Base-by-base conservation (phyloP, 495 filamentous ascomycete species). In the Penicillium nucicola region DNA sequence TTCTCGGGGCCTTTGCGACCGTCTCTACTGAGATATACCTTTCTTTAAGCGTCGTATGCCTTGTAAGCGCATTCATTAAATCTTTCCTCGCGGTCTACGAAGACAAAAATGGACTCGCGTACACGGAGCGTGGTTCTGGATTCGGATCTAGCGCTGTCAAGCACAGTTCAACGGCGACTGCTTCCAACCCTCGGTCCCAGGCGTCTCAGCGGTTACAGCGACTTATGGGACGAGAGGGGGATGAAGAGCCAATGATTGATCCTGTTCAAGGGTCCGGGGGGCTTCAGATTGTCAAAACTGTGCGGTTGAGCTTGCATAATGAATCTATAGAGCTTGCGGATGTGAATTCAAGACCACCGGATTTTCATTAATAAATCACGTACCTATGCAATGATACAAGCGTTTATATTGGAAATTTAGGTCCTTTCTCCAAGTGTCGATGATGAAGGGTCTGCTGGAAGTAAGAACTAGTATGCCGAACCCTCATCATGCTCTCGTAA, bases 61-160 rank as follows among this genome's bases (percentile, higher is more conserved):
- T 65, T n/a, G 48, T 60, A 5, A 52, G 56, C 15, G 60, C 66
- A 5, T 64, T 65, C 2, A 38, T 77, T 6, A 72, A 70, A 37
- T 64, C 68, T 1, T 75, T 77, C 47, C 61, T 76, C 31, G 64
- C 67, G 2, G 70, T 71, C n/a, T 67, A 63, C 34, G 62, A 62
- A 28, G 56, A 65, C 14, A 55, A 66, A 4, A 41, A 61, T 11
- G 72, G 70, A 3, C 35, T 68, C 1, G 57, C 65, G 7, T 68
- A 68, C 19, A 68, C 55, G 0, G 55, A 59, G 14, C 41, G 53
- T 5, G 36, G 47, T 8, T 50, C 53, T 11, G 34, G n/a, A 5
- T 55, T 47, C 5, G n/a, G 32, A 15, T 51, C 48, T 2, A 52
- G 41, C n/a, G 41, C 34, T 6, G 22, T 18, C 7, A 47, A 46